These are phyloP conservation scores for Colletotrichum cuscutae DNA, from an alignment of 2,329 filamentous ascomycete genomes.

Conservation along the genomic window DNA sequence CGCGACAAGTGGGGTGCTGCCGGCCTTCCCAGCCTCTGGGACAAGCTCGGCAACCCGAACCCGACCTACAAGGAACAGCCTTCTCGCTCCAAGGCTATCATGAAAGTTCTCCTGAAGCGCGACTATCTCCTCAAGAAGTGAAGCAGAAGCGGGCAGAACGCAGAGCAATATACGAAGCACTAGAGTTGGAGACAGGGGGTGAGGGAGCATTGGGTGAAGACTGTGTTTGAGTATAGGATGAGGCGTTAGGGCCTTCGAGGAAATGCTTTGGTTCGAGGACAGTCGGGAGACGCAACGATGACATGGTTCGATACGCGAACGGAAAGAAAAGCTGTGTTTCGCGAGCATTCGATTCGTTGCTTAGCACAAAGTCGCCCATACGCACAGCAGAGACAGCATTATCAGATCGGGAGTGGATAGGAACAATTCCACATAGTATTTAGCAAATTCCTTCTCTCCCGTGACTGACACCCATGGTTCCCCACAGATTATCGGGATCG, in stretches of 20 bases:
- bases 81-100: background rate
- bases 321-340: background rate
- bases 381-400: background rate
- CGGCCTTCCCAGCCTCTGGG: constrained; percentile 71
- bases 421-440: background rate
- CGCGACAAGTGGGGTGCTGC: constrained; percentile 68
- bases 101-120: background rate
- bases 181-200: background rate
- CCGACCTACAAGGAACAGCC: background rate
- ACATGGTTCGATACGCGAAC: background rate
- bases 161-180: background rate
- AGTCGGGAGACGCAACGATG: background rate
- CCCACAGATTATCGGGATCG: background rate
- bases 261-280: background rate
- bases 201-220: background rate
- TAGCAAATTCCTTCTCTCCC: background rate
- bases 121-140: background rate
- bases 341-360: background rate
- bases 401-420: background rate
- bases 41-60: constrained; percentile 65
- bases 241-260: background rate
- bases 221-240: background rate
- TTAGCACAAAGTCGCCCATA: background rate
- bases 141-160: background rate
- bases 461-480: background rate